A percentile compares a stretch with the other conserved stretches of the same genome.
phyloP scores from a whole-genome alignment of 1,139 yeast species.

The Debaryomyces subglobosus region DNA sequence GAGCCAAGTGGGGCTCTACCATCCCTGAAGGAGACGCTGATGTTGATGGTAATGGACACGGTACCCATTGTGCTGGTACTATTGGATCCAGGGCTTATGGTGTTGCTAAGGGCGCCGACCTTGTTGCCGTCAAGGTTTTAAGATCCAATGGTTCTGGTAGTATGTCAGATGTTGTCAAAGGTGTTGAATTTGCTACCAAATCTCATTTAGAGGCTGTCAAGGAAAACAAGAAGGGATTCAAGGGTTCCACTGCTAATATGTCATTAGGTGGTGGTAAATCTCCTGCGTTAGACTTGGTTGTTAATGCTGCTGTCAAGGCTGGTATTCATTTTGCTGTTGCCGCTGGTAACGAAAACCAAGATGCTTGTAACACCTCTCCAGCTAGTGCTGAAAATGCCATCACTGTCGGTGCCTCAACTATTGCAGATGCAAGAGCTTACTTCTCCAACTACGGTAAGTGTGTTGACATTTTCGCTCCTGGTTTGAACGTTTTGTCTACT shows the following conservation, averaged over 20 bases:
- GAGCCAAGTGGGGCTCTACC: conserved; percentile 94
- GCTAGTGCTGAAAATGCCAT: conserved; percentile 76
- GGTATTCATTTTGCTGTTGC: conserved; percentile 87
- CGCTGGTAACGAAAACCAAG: conserved; percentile 85
- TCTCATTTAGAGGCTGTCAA: conserved; percentile 62
- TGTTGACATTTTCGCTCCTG: conserved; percentile 87
- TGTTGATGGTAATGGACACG: conserved; percentile 92
- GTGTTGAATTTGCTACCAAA: conserved; percentile 76
- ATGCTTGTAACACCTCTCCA: conserved; percentile 84
- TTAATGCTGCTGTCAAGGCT: conserved; percentile 79
- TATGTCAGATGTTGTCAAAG: conserved; percentile 80
- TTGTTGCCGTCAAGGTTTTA: conserved; percentile 79
- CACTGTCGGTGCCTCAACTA: conserved; percentile 83
- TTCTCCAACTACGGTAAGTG: conserved; percentile 84
- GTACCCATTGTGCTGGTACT: conserved; percentile 88
- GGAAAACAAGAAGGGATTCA: conserved; percentile 63
- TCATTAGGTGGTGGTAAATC: conserved; percentile 89
- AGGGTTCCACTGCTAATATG: conserved; percentile 89
- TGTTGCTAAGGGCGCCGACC: conserved; percentile 73
- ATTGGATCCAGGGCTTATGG: conserved; percentile 76
- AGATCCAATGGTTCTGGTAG: conserved; percentile 78
- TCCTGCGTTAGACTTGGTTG: conserved; percentile 79
- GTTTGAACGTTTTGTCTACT: conserved; percentile 77
- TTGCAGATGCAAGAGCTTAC: conserved; percentile 74
- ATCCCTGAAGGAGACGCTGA: conserved; percentile 83